Percentiles rank a stretch among this genome's conserved stretches.
Evolutionary conservation across 2,329 filamentous ascomycete genomes (phyloP).

Genomic region (Keithomyces neogunnii): DNA sequence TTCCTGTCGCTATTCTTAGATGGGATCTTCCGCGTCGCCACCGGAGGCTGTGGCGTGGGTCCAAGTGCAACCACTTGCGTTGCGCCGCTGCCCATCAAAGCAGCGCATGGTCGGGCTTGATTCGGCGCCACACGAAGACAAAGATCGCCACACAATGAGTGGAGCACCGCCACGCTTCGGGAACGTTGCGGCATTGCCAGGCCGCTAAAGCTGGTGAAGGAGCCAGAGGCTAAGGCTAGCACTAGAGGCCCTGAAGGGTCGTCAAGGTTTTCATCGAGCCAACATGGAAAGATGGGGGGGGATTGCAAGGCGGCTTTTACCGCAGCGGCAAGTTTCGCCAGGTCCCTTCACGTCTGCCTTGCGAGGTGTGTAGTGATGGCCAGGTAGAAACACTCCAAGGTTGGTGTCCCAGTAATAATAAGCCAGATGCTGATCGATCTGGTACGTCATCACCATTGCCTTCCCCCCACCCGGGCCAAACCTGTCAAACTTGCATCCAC

Average conservation of each 20-base stretch:
- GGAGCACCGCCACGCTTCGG: conserved; percentile 2
- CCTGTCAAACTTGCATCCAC: not conserved
- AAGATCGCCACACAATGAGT: not conserved
- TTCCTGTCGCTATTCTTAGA: conserved; percentile 7
- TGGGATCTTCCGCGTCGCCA: not conserved
- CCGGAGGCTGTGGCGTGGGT: not conserved
- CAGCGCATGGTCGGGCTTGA: not conserved
- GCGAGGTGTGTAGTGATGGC: not conserved
- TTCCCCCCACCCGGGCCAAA: not conserved
- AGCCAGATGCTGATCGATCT: not conserved
- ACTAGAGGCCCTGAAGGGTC: too few species aligned
- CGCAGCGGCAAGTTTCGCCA: too few species aligned
- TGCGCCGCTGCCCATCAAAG: not conserved
- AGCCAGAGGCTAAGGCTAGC: not conserved
- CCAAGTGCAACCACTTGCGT: not conserved
- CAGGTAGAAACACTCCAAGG: not conserved
- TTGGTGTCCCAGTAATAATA: not conserved
- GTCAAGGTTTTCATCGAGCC: too few species aligned
- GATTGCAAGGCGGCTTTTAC: too few species aligned
- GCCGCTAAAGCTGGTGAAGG: not conserved
- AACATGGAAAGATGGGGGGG: too few species aligned
- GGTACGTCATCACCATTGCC: not conserved
- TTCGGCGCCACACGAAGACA: not conserved
- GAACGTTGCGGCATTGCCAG: not conserved
- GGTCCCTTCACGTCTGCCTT: too few species aligned